Percentiles rank a stretch among this genome's conserved stretches.
phyloP scores from a whole-genome alignment of 2,329 filamentous ascomycete species.

The Ophiostoma quercus region DNA sequence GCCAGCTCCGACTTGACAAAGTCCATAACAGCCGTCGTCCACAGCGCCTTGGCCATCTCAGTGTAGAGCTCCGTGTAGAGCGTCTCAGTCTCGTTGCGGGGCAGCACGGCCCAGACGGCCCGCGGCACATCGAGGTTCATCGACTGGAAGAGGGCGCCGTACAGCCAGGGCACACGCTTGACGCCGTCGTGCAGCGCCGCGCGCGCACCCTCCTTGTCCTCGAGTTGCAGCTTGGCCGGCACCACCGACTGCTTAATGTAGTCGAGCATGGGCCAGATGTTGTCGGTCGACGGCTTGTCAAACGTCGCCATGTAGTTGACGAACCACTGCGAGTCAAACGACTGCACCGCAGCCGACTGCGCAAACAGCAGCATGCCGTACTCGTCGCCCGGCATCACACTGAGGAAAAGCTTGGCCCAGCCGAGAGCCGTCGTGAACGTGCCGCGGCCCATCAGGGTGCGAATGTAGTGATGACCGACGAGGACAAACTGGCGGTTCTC shows the following conservation, averaged over 20 bases:
- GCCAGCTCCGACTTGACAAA: background rate
- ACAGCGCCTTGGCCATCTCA: constrained; percentile 70
- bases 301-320: constrained; percentile 57
- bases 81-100: constrained; percentile 58
- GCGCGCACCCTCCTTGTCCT: constrained; percentile 60
- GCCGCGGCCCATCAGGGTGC: constrained; percentile 79
- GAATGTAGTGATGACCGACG: constrained; percentile 81
- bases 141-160: constrained; percentile 71
- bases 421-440: constrained; percentile 90
- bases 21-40: constrained; percentile 45
- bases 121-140: constrained; percentile 73
- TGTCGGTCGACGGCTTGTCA: constrained; percentile 26
- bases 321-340: constrained; percentile 70
- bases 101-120: constrained; percentile 73
- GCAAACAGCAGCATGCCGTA: constrained; percentile 77
- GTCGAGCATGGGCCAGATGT: constrained; percentile 36
- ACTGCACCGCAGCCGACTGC: constrained; percentile 78
- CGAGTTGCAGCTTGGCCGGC: constrained; percentile 68
- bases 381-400: constrained; percentile 70
- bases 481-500: constrained; percentile 94
- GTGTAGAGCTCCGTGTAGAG: constrained; percentile 74
- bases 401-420: constrained; percentile 81
- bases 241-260: constrained; percentile 74
- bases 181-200: constrained; percentile 63
- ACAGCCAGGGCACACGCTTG: constrained; percentile 74